Evolutionary conservation across 805 yeast genomes (phyloP), one percentile per base, ranked within the genome.

Genomic region (Spathaspora sp.): DNA sequence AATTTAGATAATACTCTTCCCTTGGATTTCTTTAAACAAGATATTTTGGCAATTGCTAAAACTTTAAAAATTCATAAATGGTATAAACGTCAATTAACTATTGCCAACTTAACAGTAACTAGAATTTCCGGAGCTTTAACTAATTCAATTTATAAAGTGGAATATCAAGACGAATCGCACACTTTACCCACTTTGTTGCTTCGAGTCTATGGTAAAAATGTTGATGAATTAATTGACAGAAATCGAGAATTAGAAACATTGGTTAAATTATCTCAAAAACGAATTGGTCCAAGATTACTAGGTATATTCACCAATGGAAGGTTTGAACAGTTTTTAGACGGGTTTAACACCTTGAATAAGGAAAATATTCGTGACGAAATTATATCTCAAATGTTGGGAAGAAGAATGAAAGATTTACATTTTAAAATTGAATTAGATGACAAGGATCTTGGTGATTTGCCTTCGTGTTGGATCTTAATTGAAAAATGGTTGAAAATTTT

Each of bases 391-490:
- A 87, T 89, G 75, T 86, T 94, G 56, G 97, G 97, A 12, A 83
- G 96, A 74, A 85, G 99, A 73, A 94, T 94, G 98, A 86, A 92
- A 62, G 97, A 94, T 59, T 76, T 94, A 51, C 99, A 94, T 64
- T 77, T 77, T 51, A 92, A 93, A 60, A 84, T 94, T 18, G 82
- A 81, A 12, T 70, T 94, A 49, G 78, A 81, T 19, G 65, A 68
- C 2, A 70, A 69, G 2, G 97, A 91, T 60, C 20, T 43, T 14
- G 51, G 58, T 19, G 57, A 57, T 12, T 87, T 94, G 1, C 88
- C 98, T 0, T 73, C 76, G 47, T 78, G 81, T 8, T 91, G 96
- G 93, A 66, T 64, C 38, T 76, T 82, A 51, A 82, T 91, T 55
- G 75, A 75, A 49, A 86, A 84, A 59, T 94, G 99, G 99, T 56